Conservation (phyloP, 2,329 filamentous ascomycete species). For the Ciborinia camelliae region DNA sequence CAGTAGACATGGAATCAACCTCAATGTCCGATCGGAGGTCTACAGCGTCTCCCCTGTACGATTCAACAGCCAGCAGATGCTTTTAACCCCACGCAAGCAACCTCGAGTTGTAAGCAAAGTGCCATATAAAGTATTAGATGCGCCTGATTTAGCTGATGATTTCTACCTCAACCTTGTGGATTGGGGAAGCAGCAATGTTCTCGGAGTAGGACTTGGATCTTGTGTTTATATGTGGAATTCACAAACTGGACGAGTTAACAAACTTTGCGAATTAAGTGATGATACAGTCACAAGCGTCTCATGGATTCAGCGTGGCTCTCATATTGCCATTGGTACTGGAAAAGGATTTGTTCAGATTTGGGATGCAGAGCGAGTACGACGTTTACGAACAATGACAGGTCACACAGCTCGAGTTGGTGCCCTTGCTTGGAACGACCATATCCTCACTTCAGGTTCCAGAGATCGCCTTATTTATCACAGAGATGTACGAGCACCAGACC, state of each 20-base stretch:
- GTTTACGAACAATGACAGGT: conserved; percentile 92
- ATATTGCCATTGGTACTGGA: conserved; percentile 90
- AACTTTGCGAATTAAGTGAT: conserved; percentile 86
- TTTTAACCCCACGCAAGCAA: conserved; percentile 84
- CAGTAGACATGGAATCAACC: conserved; percentile 79
- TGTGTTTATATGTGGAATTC: conserved; percentile 99
- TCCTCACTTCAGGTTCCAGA: conserved; percentile 89
- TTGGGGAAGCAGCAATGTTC: conserved; percentile 92
- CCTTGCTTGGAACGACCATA: conserved; percentile 96
- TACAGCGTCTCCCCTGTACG: conserved; percentile 95
- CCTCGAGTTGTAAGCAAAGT: conserved; percentile 92
- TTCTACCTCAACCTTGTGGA: conserved; percentile 98
- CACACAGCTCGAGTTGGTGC: conserved; percentile 92
- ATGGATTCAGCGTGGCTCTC: conserved; percentile 97
- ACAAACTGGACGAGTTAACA: conserved; percentile 83
- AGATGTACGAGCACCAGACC: conserved; percentile 88
- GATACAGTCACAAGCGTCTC: conserved; percentile 95
- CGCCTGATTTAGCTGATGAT: conserved; percentile 91
- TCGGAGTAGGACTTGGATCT: conserved; percentile 87
- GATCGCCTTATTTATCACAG: conserved; percentile 94
- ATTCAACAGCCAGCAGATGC: conserved; percentile 87
- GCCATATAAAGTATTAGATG: conserved; percentile 95
- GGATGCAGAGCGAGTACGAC: conserved; percentile 84
- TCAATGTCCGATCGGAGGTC: conserved; percentile 86
- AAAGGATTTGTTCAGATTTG: conserved; percentile 96